Percentiles rank a stretch among this genome's conserved stretches.
These are phyloP conservation scores for Physaria fendleri DNA, from an alignment of 345 rosid species.

Conservation along the genomic window DNA sequence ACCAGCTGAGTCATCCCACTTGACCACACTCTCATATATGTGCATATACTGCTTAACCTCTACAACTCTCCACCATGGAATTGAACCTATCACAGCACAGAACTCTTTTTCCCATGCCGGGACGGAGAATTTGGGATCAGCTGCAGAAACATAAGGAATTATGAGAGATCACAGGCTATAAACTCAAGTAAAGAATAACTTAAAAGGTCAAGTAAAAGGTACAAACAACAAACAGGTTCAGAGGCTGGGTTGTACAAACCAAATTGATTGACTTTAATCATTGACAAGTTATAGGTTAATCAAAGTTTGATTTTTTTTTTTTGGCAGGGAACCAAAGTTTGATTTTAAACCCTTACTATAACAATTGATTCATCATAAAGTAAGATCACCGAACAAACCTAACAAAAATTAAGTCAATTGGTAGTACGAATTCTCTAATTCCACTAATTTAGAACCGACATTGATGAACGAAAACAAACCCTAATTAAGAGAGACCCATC, in stretches of 20 bases:
- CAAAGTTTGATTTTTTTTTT: too few relatives aligned
- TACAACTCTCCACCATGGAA: conserved; percentile 43
- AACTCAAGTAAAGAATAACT: background rate
- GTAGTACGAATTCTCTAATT: background rate
- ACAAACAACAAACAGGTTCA: background rate
- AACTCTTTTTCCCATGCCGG: conserved; percentile 51
- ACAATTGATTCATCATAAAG: too few relatives aligned
- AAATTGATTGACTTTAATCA: too few relatives aligned
- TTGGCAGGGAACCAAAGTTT: too few relatives aligned
- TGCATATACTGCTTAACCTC: conserved; percentile 32
- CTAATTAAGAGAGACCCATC: background rate
- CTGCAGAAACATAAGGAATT: conserved; percentile 17
- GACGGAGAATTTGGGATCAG: conserved; percentile 25
- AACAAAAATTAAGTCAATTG: conserved; percentile 1
- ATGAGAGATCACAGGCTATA: background rate
- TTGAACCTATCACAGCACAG: conserved; percentile 36
- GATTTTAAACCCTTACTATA: too few relatives aligned
- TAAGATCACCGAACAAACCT: background rate
- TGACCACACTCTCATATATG: conserved; percentile 21
- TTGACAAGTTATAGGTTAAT: too few relatives aligned
- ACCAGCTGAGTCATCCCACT: conserved; percentile 50
- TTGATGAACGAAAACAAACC: conserved; percentile 15
- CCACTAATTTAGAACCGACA: background rate
- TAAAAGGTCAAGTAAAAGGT: background rate
- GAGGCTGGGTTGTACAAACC: background rate